phyloP scores from a whole-genome alignment of 73 alveolate genomes.

The Uronychia binucleata region DNA sequence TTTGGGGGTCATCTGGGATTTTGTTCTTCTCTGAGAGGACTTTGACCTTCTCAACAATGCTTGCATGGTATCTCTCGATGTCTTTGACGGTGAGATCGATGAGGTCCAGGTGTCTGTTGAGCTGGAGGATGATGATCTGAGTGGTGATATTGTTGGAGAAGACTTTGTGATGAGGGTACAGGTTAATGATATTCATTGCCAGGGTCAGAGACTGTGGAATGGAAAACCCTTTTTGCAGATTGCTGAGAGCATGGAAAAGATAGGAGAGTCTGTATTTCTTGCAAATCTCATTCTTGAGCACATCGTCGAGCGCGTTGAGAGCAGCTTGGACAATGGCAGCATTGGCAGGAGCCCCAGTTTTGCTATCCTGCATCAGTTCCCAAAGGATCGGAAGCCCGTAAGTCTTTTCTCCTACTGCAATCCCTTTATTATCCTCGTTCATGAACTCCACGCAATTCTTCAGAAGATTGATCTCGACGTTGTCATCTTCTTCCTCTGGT shows the following conservation, averaged over 20 bases:
- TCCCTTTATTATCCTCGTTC: background rate
- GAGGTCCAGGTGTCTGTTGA: conserved; percentile 27
- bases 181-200: conserved; percentile 25
- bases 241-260: conserved; percentile 25
- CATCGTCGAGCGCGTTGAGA: conserved; percentile 6
- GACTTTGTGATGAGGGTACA: background rate
- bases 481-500: conserved; percentile 33
- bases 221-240: conserved; percentile 36
- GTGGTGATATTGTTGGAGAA: background rate
- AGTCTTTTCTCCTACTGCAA: background rate
- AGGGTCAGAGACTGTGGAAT: conserved; percentile 38
- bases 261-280: conserved; percentile 31
- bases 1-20: conserved; percentile 48
- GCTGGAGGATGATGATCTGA: conserved; percentile 2
- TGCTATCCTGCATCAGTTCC: conserved; percentile 31
- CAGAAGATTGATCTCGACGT: conserved; percentile 6
- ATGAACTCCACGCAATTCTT: background rate
- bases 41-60: conserved; percentile 34
- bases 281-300: conserved; percentile 11
- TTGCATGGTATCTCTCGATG: conserved; percentile 35
- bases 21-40: conserved; percentile 19
- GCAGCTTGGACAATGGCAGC: conserved; percentile 4
- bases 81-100: conserved; percentile 24
- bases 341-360: background rate
- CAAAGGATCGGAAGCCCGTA: conserved; percentile 62